A percentile compares a stretch with the other conserved stretches of the same genome.
phyloP scores from a whole-genome alignment of 1,284 basidiomycete species.

The Rhodotorula sp. region DNA sequence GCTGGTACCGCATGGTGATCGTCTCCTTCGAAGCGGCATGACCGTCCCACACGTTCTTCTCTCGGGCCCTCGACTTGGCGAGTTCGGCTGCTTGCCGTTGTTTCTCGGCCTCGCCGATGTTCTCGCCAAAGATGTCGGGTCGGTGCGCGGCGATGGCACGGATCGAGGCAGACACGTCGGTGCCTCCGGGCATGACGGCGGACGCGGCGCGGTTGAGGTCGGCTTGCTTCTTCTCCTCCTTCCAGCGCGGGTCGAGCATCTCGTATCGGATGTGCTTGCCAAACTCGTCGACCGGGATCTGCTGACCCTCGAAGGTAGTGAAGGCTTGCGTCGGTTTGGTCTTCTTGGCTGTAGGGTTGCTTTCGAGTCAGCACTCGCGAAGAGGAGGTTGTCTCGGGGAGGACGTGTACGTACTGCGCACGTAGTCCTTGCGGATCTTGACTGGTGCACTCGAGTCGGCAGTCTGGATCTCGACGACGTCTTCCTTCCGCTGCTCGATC shows the following conservation, averaged over 20 bases:
- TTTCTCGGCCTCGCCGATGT: constrained; percentile 33
- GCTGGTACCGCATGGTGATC: constrained; percentile 84
- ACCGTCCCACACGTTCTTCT: constrained; percentile 40
- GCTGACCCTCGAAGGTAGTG: constrained; percentile 60
- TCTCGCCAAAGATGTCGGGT: constrained; percentile 88
- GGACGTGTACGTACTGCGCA: constrained; percentile 68
- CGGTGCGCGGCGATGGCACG: constrained; percentile 84
- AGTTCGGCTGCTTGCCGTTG: constrained; percentile 32
- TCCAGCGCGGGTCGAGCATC: constrained; percentile 94
- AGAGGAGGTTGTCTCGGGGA: no score
- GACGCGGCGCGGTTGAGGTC: constrained; percentile 87
- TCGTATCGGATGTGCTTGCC: constrained; percentile 99
- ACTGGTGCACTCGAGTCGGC: constrained; percentile 59
- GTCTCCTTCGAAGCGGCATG: constrained; percentile 49
- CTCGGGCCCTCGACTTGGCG: constrained; percentile 36
- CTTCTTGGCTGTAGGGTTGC: constrained; percentile 28
- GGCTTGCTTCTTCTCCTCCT: constrained; percentile 81
- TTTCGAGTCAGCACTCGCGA: neutral
- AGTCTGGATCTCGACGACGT: constrained; percentile 38
- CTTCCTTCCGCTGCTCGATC: constrained; percentile 53
- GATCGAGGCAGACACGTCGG: constrained; percentile 86
- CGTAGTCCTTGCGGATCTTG: constrained; percentile 96
- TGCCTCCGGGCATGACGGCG: constrained; percentile 63
- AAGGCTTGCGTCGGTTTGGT: constrained; percentile 26
- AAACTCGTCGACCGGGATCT: constrained; percentile 89